phyloP scores from a whole-genome alignment of 2,329 filamentous ascomycete genomes.

The Amylocarpus encephaloides region DNA sequence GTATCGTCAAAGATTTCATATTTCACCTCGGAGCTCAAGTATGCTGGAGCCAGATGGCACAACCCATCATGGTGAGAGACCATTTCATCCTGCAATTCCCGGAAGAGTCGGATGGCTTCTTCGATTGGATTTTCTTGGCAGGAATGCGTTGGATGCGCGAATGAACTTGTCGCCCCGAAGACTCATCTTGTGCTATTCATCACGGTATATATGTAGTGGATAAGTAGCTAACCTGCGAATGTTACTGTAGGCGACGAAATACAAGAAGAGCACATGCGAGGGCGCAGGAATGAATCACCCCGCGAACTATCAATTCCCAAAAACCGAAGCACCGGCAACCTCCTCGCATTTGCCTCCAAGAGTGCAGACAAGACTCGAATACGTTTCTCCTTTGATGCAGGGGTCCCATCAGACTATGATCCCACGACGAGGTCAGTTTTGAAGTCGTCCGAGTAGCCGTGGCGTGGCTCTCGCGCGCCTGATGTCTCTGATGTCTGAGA shows the following conservation, averaged over 20 bases:
- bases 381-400: slow-evolving; percentile 72
- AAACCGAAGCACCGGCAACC: slow-evolving; percentile 60
- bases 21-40: slow-evolving; percentile 16
- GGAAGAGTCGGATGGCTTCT: background rate
- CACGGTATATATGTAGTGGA: background rate
- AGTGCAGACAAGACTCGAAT: slow-evolving; percentile 52
- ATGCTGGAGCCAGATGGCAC: slow-evolving; percentile 31
- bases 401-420: slow-evolving; percentile 56
- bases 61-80: slow-evolving; percentile 27
- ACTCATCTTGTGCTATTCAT: background rate
- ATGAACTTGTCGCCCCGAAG: background rate
- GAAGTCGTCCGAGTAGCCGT: background rate
- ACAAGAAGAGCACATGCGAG: slow-evolving; percentile 17
- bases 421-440: slow-evolving; percentile 63
- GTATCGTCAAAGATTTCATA: background rate
- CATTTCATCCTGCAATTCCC: background rate
- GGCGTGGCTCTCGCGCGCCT: slow-evolving; percentile 8
- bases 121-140: background rate
- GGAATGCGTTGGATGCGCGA: background rate
- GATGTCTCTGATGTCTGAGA: slow-evolving; percentile 16
- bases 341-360: slow-evolving; percentile 37
- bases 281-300: slow-evolving; percentile 15
- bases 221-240: slow-evolving; percentile 11
- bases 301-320: slow-evolving; percentile 45
- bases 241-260: slow-evolving; percentile 23